Evolutionary conservation across 2,329 filamentous ascomycete species (phyloP), one percentile per base, ranked within the genome.

Genomic region (Thermoascus crustaceus): DNA sequence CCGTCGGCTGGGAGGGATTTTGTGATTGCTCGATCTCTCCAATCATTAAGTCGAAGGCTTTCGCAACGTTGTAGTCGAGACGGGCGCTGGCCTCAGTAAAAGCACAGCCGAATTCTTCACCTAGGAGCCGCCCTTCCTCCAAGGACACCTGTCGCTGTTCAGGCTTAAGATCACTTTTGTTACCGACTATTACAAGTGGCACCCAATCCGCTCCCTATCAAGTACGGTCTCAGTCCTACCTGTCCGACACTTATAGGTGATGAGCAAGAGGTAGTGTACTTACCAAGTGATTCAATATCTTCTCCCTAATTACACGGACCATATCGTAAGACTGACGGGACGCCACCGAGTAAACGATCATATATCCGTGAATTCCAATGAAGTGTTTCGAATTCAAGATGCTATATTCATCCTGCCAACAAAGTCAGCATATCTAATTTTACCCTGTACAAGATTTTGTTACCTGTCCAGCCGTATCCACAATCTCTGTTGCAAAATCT

Each of bases 301-400:
- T 98, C 61, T 96, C 89, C 17, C 88, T 75, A 48, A 98, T 94
- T 41, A 95, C 86, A 54, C 85, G 79, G 33, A 94, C 82, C 89
- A 96, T 98, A 60, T 98, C 91, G 56, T 95, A 96, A 7, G 87
- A 94, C 51, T 91, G 84, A 54, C 85, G 80, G 31, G 85, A 94
- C 14, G 85, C 84, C 32, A 98, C 88, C n/a, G 88, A 94, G 66
- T 98, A 98, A 32, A 95, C 89, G 41, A 98, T 82, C 76, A 98
- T 87, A 64, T 96, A 98, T 38, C 91, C 91, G 68, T 98, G 91
- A 48, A 96, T 96, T 44, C 91, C 91, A 60, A 98, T 96, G 55
- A 96, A 96, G 61, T 96, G 89, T 69, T 96, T 96, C 44, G 85
- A 94, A 65, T 95, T 96, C 43, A 98, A 73, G 47, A 96, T 95